These are phyloP conservation scores for Oxyria digyna DNA, from an alignment of 148 eudicot species.

Conservation along the genomic window DNA sequence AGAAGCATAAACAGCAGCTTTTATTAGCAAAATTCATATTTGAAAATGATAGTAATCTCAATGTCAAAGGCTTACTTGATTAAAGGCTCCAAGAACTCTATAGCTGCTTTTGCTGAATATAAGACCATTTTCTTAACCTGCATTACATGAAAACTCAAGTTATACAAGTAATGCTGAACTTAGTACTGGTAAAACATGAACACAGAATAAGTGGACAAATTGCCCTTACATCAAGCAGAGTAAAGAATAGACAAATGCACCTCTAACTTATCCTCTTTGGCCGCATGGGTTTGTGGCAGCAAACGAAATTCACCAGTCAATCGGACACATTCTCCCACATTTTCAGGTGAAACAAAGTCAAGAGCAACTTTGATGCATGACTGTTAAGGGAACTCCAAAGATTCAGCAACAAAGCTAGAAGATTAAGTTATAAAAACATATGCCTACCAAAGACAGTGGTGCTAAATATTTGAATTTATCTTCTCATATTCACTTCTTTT, in stretches of 20 bases:
- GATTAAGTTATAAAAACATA: background rate
- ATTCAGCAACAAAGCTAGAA: background rate
- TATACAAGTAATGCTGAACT: no score
- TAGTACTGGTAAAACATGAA: no score
- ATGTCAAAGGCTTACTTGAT: background rate
- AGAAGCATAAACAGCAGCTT: background rate
- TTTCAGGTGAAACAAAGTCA: conserved; percentile 12
- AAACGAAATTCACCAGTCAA: conserved; percentile 9
- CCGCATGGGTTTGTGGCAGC: conserved; percentile 8
- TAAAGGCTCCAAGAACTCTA: background rate
- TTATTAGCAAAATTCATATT: background rate
- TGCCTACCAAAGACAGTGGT: background rate
- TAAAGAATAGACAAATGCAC: background rate
- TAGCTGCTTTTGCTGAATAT: background rate
- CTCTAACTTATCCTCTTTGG: conserved; percentile 15
- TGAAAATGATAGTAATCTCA: background rate
- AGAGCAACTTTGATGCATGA: conserved; percentile 15
- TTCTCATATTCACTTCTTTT: background rate
- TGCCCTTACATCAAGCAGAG: background rate
- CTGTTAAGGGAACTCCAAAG: background rate
- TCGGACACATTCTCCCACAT: conserved; percentile 11
- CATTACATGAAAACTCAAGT: background rate
- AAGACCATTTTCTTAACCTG: conserved; percentile 8
- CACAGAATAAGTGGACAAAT: no score
- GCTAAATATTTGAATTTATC: background rate